These are phyloP conservation scores for Tricholoma bakamatsutake DNA, from an alignment of 768 basidiomycete genomes.

Conservation along the genomic window DNA sequence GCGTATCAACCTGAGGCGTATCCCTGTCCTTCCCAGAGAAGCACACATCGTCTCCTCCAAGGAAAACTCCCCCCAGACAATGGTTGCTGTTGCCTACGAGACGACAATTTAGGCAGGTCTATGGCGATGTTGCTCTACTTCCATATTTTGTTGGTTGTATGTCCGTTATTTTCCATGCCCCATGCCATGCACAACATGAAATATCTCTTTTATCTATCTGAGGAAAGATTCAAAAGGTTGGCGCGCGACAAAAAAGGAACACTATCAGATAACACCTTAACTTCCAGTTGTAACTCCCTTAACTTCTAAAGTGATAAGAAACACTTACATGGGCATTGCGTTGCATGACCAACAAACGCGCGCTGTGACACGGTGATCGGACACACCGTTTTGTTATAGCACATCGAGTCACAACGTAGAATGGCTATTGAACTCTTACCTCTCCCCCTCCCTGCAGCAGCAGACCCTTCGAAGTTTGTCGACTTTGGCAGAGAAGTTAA, in stretches of 20 bases:
- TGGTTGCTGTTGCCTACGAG: slow-evolving; percentile 91
- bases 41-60: slow-evolving; percentile 65
- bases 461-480: slow-evolving; percentile 58
- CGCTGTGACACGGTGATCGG: too few species aligned
- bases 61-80: slow-evolving; percentile 86
- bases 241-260: too few species aligned
- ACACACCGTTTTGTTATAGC: too few species aligned
- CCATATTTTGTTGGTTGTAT: slow-evolving; percentile 18
- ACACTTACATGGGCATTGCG: too few species aligned
- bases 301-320: neutral
- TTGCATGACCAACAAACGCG: neutral
- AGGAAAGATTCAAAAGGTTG: neutral
- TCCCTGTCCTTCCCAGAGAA: slow-evolving; percentile 77
- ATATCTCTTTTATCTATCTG: neutral
- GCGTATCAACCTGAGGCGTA: slow-evolving; percentile 79
- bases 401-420: neutral
- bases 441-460: slow-evolving; percentile 67
- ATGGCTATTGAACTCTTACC: slow-evolving; percentile 69
- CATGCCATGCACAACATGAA: slow-evolving; percentile 24
- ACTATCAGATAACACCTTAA: too few species aligned
- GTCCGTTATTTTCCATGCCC: slow-evolving; percentile 19
- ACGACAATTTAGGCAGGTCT: slow-evolving; percentile 75
- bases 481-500: slow-evolving; percentile 76
- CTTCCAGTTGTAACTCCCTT: neutral
- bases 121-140: slow-evolving; percentile 7